Percentiles rank a stretch among this genome's conserved stretches.
phyloP scores from a whole-genome alignment of 495 filamentous ascomycete genomes.

The Penicillium daleae region DNA sequence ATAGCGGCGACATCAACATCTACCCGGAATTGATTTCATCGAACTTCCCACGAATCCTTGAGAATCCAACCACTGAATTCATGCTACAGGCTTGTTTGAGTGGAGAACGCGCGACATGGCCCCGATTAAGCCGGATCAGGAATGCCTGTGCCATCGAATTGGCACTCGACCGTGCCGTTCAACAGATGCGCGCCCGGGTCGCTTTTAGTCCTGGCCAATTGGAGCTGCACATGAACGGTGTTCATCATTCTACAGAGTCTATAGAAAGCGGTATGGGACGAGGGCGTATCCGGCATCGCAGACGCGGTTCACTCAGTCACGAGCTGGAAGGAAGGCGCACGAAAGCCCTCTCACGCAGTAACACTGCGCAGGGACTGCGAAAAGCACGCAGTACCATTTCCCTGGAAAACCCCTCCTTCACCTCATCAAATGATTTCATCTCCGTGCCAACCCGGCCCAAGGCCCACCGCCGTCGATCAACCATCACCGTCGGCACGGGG shows the following conservation, averaged over 20 bases:
- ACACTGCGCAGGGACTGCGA: constrained; percentile 21
- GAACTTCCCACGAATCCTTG: constrained; percentile 76
- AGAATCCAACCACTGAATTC: constrained; percentile 88
- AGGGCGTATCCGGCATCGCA: constrained; percentile 27
- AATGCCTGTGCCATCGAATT: constrained; percentile 88
- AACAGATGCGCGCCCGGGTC: constrained; percentile 71
- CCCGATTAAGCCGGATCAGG: constrained; percentile 76
- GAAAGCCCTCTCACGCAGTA: constrained; percentile 21
- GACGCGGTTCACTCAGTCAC: constrained; percentile 42
- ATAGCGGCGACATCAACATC: constrained; percentile 95
- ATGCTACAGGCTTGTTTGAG: constrained; percentile 75
- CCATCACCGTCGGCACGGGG: constrained; percentile 20
- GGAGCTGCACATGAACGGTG: constrained; percentile 48
- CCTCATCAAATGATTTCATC: constrained; percentile 15
- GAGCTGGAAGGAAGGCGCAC: constrained; percentile 32
- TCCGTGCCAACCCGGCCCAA: constrained; percentile 17
- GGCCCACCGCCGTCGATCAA: constrained; percentile 26
- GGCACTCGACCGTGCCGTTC: constrained; percentile 81
- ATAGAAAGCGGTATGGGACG: constrained; percentile 29
- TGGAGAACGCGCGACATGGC: constrained; percentile 90
- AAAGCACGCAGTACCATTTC: constrained; percentile 44
- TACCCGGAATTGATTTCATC: constrained; percentile 75
- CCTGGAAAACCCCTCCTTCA: constrained; percentile 29
- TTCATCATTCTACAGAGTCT: constrained; percentile 24
- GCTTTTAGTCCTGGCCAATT: constrained; percentile 78